Evolutionary conservation across 2,329 filamentous ascomycete species (phyloP).

Genomic region (Botrytis pseudocinerea): DNA sequence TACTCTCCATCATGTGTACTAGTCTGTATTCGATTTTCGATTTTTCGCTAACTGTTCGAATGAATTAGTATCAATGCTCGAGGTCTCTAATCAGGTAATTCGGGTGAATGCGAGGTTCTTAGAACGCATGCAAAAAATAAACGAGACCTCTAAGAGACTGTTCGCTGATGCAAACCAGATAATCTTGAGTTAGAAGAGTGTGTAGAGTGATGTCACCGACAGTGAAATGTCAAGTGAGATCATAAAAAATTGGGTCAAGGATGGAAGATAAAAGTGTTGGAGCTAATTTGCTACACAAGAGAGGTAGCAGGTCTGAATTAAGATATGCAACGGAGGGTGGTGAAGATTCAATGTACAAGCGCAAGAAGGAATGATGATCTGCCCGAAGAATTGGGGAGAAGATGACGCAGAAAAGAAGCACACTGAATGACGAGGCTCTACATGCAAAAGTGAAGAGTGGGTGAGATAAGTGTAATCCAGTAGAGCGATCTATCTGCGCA

Average conservation of each 20-base stretch:
- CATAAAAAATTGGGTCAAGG: neutral
- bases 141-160: neutral
- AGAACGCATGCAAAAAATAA: neutral
- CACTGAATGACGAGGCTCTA: too few species aligned
- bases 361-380: neutral
- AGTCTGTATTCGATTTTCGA: neutral
- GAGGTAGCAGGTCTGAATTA: neutral
- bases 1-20: neutral
- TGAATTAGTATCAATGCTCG: neutral
- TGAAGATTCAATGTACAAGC: neutral
- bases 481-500: neutral
- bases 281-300: neutral
- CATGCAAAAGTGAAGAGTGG: too few species aligned
- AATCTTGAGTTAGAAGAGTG: neutral
- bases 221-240: too few species aligned
- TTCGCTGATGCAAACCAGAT: neutral
- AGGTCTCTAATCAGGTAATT: neutral
- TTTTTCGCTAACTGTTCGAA: neutral
- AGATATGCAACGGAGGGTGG: too few species aligned
- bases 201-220: neutral
- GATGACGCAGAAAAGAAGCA: neutral
- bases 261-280: neutral
- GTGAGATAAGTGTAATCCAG: neutral
- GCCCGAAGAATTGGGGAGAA: too few species aligned
- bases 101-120: neutral